Percentiles rank a stretch among this genome's conserved stretches.
These are phyloP conservation scores for Fusarium sp. DNA, from an alignment of 2,329 filamentous ascomycete genomes.

Conservation along the genomic window DNA sequence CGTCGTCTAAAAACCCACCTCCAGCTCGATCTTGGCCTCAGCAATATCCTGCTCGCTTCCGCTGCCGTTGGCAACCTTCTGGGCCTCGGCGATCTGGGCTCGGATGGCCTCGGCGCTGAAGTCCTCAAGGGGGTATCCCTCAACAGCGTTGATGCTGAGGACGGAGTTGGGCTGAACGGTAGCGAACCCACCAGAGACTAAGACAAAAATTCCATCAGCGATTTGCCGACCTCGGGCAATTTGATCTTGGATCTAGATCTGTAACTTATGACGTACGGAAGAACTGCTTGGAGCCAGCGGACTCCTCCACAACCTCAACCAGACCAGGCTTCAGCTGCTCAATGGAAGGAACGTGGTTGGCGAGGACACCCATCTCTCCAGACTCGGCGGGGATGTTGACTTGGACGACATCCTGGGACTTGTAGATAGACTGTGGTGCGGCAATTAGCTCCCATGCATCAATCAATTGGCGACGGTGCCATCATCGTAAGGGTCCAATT, in stretches of 20 bases:
- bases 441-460: slow-evolving; percentile 56
- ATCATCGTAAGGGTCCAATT: slow-evolving; percentile 40
- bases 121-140: slow-evolving; percentile 93
- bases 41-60: slow-evolving; percentile 98
- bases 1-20: slow-evolving; percentile 65
- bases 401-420: slow-evolving; percentile 79
- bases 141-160: slow-evolving; percentile 97
- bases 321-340: slow-evolving; percentile 98
- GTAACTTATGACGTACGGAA: slow-evolving; percentile 76
- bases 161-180: slow-evolving; percentile 93
- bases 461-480: slow-evolving; percentile 41
- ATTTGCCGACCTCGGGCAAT: not conserved
- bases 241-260: not conserved
- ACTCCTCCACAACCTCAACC: slow-evolving; percentile 95
- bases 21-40: slow-evolving; percentile 98
- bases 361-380: slow-evolving; percentile 99
- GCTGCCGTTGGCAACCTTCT: slow-evolving; percentile 89
- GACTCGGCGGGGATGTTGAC: slow-evolving; percentile 99
- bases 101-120: slow-evolving; percentile 92
- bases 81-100: slow-evolving; percentile 90
- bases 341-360: slow-evolving; percentile 98
- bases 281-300: slow-evolving; percentile 89
- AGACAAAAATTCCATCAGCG: slow-evolving; percentile 31
- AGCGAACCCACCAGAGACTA: slow-evolving; percentile 96
- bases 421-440: slow-evolving; percentile 72